These are phyloP conservation scores for Strobilomyces dryophilus DNA, from an alignment of 768 basidiomycete genomes.

Conservation along the genomic window DNA sequence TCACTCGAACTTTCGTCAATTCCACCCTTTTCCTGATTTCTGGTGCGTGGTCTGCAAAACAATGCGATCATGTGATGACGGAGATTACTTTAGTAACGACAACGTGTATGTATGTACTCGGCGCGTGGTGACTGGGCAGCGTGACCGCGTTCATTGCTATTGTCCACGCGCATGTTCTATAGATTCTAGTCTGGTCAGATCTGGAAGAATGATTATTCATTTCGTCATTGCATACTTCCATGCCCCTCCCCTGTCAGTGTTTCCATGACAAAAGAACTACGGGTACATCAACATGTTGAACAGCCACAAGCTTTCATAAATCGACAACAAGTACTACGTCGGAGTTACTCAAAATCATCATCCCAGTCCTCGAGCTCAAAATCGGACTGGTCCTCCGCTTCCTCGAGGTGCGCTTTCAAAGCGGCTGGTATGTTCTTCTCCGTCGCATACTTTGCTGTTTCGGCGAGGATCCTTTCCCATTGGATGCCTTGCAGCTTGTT, in stretches of 20 bases:
- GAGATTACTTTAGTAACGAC: neutral
- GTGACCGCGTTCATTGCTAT: too few species aligned
- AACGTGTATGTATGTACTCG: too few species aligned
- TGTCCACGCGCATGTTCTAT: neutral
- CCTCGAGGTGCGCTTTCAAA: neutral
- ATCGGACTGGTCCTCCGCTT: neutral
- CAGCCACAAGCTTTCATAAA: neutral
- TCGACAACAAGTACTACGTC: neutral
- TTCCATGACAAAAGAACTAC: neutral
- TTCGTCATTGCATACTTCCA: neutral
- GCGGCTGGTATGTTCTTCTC: neutral
- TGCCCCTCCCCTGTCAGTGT: neutral
- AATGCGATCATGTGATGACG: neutral
- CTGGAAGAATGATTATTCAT: neutral
- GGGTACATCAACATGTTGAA: neutral
- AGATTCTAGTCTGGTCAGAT: neutral
- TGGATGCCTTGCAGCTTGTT: neutral
- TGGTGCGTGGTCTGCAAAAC: constrained; percentile 7
- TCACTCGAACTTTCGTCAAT: neutral
- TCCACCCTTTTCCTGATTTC: neutral
- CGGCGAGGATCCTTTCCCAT: neutral
- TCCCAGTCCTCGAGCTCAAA: constrained; percentile 4
- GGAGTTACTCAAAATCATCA: neutral
- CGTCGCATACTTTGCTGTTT: neutral
- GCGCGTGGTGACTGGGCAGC: too few species aligned